These are phyloP conservation scores for Kwoniella bestiolae DNA, from an alignment of 768 basidiomycete species.

Conservation along the genomic window DNA sequence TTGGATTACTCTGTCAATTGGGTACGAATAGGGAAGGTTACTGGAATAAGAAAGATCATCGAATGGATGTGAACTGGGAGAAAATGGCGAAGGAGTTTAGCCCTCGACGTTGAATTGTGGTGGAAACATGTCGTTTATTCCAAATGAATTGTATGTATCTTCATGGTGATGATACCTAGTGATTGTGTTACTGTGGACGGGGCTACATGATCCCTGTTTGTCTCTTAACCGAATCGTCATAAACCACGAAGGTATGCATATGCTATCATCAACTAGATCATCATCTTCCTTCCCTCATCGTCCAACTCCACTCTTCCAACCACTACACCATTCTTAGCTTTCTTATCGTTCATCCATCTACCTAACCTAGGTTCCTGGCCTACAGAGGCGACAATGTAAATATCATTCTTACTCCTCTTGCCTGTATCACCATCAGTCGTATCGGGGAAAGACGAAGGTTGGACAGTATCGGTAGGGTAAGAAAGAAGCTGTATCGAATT, in stretches of 20 bases:
- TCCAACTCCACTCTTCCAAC: constrained; percentile 60
- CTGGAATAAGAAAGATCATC: neutral
- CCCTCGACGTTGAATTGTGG: constrained; percentile 2
- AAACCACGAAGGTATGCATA: too few relatives aligned
- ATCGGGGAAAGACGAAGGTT: neutral
- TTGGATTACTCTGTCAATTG: neutral
- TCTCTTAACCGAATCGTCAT: too few relatives aligned
- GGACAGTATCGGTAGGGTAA: constrained; percentile 60
- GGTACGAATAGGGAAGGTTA: neutral
- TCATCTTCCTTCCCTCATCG: constrained; percentile 14
- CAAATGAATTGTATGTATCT: neutral
- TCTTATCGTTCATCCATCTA: constrained; percentile 80
- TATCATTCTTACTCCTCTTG: constrained; percentile 50
- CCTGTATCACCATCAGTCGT: constrained; percentile 6
- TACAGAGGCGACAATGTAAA: constrained; percentile 74
- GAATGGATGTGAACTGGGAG: neutral
- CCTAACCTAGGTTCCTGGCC: constrained; percentile 89
- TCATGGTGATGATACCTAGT: too few relatives aligned
- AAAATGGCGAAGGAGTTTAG: neutral
- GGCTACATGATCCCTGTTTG: too few relatives aligned
- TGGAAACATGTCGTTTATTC: too few relatives aligned
- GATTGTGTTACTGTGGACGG: too few relatives aligned
- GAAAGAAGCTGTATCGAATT: constrained; percentile 85
- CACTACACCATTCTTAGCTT: constrained; percentile 72
- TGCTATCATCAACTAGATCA: constrained; percentile 24